A percentile compares a stretch with the other conserved stretches of the same genome.
Evolutionary conservation across 2,329 filamentous ascomycete species (phyloP).

Genomic region (Cladosporium velox): DNA sequence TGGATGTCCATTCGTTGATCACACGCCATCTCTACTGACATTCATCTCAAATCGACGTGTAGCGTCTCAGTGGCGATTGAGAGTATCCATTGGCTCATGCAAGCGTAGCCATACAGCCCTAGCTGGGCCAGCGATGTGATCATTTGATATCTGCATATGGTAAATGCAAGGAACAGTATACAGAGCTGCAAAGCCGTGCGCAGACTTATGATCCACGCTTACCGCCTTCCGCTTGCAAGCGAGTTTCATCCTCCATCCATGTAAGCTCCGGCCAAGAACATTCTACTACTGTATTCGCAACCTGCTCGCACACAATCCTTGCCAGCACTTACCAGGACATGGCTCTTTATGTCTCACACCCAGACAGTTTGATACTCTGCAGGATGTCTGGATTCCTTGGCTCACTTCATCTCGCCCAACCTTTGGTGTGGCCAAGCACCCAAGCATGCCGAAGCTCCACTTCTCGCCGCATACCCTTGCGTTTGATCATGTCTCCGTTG

Average conservation of each 20-base stretch:
- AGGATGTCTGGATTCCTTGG: background rate
- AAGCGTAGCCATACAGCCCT: too few relatives aligned
- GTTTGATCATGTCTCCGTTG: background rate
- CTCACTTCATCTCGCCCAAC: background rate
- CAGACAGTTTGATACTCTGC: background rate
- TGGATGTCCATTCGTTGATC: too few relatives aligned
- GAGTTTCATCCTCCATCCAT: background rate
- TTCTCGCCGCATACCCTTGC: background rate
- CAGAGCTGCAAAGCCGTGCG: background rate
- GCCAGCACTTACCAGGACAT: background rate
- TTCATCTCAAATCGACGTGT: too few relatives aligned
- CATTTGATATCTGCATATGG: too few relatives aligned
- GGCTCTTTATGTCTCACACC: background rate
- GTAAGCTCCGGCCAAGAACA: background rate
- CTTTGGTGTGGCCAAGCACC: background rate
- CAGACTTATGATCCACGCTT: background rate
- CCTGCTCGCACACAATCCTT: background rate
- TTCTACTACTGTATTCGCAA: background rate
- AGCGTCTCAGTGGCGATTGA: too few relatives aligned
- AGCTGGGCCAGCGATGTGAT: too few relatives aligned
- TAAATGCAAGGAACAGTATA: background rate
- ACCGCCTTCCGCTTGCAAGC: background rate
- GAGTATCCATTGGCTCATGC: too few relatives aligned
- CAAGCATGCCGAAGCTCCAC: slow-evolving; percentile 15
- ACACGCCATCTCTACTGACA: too few relatives aligned